Base-by-base conservation (phyloP, 305 asterid species). In the Fraxinus paxiana region DNA sequence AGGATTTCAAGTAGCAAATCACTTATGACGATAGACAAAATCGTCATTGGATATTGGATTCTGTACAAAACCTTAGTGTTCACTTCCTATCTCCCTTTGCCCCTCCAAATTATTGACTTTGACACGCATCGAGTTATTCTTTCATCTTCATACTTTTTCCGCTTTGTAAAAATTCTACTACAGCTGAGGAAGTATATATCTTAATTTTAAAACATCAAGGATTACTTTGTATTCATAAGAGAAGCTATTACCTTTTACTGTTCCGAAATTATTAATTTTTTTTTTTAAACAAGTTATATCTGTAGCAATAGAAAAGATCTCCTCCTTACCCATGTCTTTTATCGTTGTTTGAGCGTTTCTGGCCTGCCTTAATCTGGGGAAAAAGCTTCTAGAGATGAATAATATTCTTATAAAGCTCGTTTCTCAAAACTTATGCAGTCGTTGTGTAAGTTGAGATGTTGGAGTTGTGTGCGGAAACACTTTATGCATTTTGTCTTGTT, bases 241-340 rank as follows among this genome's bases (percentile, higher is more conserved):
- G 18, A 24, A 12, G 34, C 18, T 12, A 65, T 2, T 65, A 24
- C 10, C 18, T 24, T 65, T 65, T 65, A 12, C 73, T 22, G 33
- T 22, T 20, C 71, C 15, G 1, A 63, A 61, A 63, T 24, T 24
- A 24, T 22, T 63, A 24, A 0, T 8, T 22, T 56, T 2, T 8
- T 22, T 59, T 46, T 13, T 48, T 63, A 24, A 10, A 26, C 34
- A 24, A 63, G 17, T 0, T 26, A 63, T 24, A 63, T 63, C 34
- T 63, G 35, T 73, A 80, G 77, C 56, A 69, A 74, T 37, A 15
- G 48, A 51, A 72, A 70, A 38, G 73, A 54, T 71, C 69, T 20
- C 13, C 69, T 56, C 69, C 69, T 34, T 54, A 28, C 12, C 33
- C 81, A 71, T 71, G 43, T 37, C 28, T 20, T 59, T 77, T 12